Base-by-base conservation (phyloP, 2,329 filamentous ascomycete species). In the Colletotrichum tropicicola region DNA sequence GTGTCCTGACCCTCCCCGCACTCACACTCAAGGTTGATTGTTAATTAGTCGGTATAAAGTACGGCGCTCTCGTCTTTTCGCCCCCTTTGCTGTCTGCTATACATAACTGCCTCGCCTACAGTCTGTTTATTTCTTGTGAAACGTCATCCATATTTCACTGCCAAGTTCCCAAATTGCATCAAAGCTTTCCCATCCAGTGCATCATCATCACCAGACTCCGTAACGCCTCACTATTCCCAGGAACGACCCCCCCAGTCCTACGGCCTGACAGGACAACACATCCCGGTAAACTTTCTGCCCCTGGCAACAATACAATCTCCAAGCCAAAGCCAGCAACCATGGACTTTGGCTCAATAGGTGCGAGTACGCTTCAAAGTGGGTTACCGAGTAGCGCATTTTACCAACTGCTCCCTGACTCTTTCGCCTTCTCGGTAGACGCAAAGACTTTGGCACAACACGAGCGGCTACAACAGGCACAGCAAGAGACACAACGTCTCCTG, bases 341-440 rank as follows among this genome's bases (percentile, higher is more conserved):
- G 62, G 49, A 54, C 8, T 51, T 28, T 2, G 19, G 27, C 32
- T 19, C 35, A 13, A 19, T n/a, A 28, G 30, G 57, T 45, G 49
- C 49, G 17, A 51, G 44, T 44, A 21, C 15, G 19, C 35, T 49
- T 44, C 57, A 61, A 55, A 27, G 62, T 61, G 62, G 49, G 57
- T 45, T 61, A 10, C 9, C 54, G 12, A 21, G 17, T 13, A 52
- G 21, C 25, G 47, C 54, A 21, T 25, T 27, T 21, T 17, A 25
- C 6, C 9, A 32, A 6, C 5, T 21, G 12, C n/a, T 39, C 12
- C n/a, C 44, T 28, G 28, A 51, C 49, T 15, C 21, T 8, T 25
- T 21, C 10, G 27, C 44, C 35, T 27, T 8, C 23, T 37, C 23
- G 7, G 15, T 37, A 65, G 49, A 19, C 17, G 17, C 12, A 7